Evolutionary conservation across 441 rosid genomes (phyloP), one percentile per base, ranked within the genome.

Genomic region (Kokia cookei): DNA sequence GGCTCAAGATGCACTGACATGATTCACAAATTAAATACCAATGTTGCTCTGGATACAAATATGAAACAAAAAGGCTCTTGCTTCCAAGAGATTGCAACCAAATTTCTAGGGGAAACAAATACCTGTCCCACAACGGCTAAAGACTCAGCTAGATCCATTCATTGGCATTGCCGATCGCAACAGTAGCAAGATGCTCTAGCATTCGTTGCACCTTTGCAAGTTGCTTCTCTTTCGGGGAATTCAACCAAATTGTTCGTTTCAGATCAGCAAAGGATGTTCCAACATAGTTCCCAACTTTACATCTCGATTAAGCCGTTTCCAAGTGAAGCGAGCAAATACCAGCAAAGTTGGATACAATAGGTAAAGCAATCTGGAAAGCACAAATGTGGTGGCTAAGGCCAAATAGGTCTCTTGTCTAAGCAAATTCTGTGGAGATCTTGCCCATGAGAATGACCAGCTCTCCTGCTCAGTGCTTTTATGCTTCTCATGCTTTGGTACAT

Each of bases 401-500:
- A 95, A 78, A 77, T 86, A 95, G 0, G 96, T 95, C 79, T 93
- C 97, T 77, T 95, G 95, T 12, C 80, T 82, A 72, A 93, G 87
- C 81, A 93, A 73, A 70, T 95, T 91, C 87, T 90, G 97, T 1
- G 98, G 98, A 64, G 99, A 93, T 86, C 91, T 93, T 72, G 97
- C 98, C 98, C 98, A 93, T 55, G 93, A 84, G 82, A 93, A 95
- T 0, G 96, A 96, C 72, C 97, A 95, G 84, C 82, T 93, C 69
- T 95, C 99, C 60, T 55, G 90, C 76, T 89, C 95, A 8, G 66
- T 27, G 73, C 73, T 84, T 66, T 79, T 81, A 67, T 81, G 80
- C 78, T 88, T 86, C 78, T 83, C 92, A 7, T 76, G 86, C 76
- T 86, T 73, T 14, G 86, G 83, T 35, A 74, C 73, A 8, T 53